phyloP scores from a whole-genome alignment of 257 asterid species.

The Salvia rosmarinus region DNA sequence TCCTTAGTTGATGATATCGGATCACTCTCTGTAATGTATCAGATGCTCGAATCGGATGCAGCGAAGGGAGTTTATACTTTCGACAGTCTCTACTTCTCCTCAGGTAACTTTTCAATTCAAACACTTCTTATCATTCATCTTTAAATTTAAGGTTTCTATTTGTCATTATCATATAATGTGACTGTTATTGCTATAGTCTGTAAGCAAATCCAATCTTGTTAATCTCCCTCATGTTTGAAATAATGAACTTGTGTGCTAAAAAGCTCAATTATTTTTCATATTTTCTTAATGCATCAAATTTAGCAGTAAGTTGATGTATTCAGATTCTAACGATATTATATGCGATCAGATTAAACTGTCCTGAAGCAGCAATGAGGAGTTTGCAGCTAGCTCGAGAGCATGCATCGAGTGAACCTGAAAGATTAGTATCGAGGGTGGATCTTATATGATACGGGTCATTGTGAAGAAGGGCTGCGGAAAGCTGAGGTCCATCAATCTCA shows the following conservation, averaged over 20 bases:
- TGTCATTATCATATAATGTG: neutral
- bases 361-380: conserved; percentile 99
- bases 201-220: neutral
- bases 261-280: neutral
- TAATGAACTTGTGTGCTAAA: neutral
- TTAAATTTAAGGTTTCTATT: neutral
- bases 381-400: conserved; percentile 91
- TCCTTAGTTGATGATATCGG: conserved; percentile 97
- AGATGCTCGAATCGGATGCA: conserved; percentile 96
- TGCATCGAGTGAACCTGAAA: conserved; percentile 86
- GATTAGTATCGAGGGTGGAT: conserved; percentile 96
- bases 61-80: conserved; percentile 90
- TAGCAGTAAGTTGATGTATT: neutral
- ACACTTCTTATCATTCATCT: neutral
- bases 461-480: conserved; percentile 89
- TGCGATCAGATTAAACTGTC: conserved; percentile 80
- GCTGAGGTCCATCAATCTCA: conserved; percentile 91
- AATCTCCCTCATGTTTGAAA: neutral
- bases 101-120: conserved; percentile 51
- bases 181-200: neutral
- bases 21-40: conserved; percentile 92
- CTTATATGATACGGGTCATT: conserved; percentile 92
- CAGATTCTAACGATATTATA: conserved; percentile 19
- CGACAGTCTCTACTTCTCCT: conserved; percentile 96
- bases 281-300: conserved; percentile 10